Base-by-base conservation (phyloP, 208 protist genomes). In the Acanthamoeba royreba region DNA sequence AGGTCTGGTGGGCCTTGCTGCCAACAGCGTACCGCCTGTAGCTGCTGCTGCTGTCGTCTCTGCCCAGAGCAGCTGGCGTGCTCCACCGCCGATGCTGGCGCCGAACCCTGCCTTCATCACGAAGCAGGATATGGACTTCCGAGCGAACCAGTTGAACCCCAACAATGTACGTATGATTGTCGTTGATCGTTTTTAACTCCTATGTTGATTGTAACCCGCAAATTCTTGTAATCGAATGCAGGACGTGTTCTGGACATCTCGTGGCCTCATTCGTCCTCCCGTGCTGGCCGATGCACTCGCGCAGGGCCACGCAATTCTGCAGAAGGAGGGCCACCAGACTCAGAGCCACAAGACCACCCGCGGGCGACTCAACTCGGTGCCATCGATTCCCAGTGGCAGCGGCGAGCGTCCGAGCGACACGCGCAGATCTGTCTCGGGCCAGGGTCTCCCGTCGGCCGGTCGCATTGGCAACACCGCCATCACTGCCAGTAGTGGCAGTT, bases 181-280 rank as follows among this genome's bases (percentile, higher is more conserved):
- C 9, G 49, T 55, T 19, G 49, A 25, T 9, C 49, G 19, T 55
- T 19, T 55, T 55, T 19, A 55, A 25, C 49, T 55, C 19, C 55
- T 66, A 25, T 28, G 55, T 15, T n/a, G n/a, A n/a, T n/a, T 77
- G 38, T 77, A 28, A 42, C 9, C 25, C 43, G 49, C 49, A 13
- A 5, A 45, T 77, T 35, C 33, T 15, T 42, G 13, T 77, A 8
- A 45, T 40, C 8, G 8, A 42, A 28, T 77, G 33, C 63, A 77
- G 63, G 77, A 87, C n/a, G 77, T 87, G 28, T 87, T 87, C 77
- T 87, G 77, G 77, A 53, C 77, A 8, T 87, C 77, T 22, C 43
- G 77, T 28, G 77, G 77, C 7, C 77, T 87, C 38, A 4, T 87
- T 7, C 43, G 77, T 3, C 77, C 77, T 4, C 15, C 77, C 4